Base-by-base conservation (phyloP, 371 early-diverging fungal species). In the Mortierella sp. region DNA sequence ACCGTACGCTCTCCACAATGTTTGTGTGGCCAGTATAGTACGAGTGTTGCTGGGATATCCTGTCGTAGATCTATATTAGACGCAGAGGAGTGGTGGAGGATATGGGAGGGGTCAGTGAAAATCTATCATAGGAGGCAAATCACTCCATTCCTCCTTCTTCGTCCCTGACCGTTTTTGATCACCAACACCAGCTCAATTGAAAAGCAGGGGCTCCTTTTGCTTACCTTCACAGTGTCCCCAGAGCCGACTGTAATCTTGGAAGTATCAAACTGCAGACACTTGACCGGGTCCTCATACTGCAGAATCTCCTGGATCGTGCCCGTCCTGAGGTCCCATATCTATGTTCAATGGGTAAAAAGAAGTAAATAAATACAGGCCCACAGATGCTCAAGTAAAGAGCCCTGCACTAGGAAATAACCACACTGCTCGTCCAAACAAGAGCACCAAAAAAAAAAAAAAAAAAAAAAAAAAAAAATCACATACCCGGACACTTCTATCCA, bases 321-420 rank as follows among this genome's bases (percentile, higher is more conserved):
- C 21, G 89, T 89, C 21, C 96, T 88, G 29, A 96, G 74, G 79
- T 96, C 96, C 96, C 96, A 96, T 44, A 95, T 87, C 85, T 90
- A 70, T 6, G 55, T 37, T 37, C 37, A 37, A 37, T 37, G 5
- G 9, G 9, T 5, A 5, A 37, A 37, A 37, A 37, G 37, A 93
- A 83, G 79, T 86, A 53, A 6, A 60, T 46, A 62, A 18, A 9
- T n/a, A 28, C 7, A 5, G 30, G n/a, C 21, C 28, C 7, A 51
- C 7, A 45, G 9, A 28, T 60, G 7, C 23, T 37, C 37, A 37
- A 37, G 37, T 4, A 19, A 23, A 1, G 28, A 18, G 14, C 30
- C 21, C 28, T 12, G n/a, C 12, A 25, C 57, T 57, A 57, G 37
- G 37, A 53, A n/a, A 44, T 50, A 44, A 57, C 18, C 9, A 23